phyloP scores from a whole-genome alignment of 108 stramenopile species.

The Asterionellopsis glacialis region DNA sequence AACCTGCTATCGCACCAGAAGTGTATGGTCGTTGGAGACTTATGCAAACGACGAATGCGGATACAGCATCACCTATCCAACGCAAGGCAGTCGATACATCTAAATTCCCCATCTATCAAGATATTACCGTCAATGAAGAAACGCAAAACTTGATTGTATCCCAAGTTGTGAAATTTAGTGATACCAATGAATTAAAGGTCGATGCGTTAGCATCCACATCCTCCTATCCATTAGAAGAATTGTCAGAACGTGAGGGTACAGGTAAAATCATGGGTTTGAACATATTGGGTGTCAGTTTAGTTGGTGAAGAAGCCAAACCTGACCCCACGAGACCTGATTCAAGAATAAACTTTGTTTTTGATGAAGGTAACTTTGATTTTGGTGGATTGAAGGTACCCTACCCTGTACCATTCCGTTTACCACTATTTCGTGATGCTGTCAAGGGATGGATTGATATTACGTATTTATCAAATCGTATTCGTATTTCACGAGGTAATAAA shows the following conservation, averaged over 20 bases:
- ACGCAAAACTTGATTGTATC: conserved; percentile 45
- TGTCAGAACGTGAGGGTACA: conserved; percentile 63
- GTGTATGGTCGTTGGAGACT: conserved; percentile 78
- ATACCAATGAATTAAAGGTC: conserved; percentile 49
- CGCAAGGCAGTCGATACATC: conserved; percentile 78
- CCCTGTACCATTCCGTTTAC: conserved; percentile 79
- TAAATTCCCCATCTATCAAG: conserved; percentile 79
- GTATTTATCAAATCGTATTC: conserved; percentile 72
- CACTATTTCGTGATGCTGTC: conserved; percentile 75
- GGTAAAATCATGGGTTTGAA: conserved; percentile 75
- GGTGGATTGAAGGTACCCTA: conserved; percentile 56
- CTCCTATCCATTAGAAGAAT: conserved; percentile 72
- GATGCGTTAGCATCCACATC: conserved; percentile 78
- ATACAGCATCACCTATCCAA: conserved; percentile 80
- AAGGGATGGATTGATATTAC: conserved; percentile 90
- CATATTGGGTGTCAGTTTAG: conserved; percentile 67
- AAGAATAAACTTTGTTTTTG: conserved; percentile 79
- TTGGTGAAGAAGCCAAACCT: conserved; percentile 71
- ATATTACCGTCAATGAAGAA: conserved; percentile 41
- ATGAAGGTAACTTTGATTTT: conserved; percentile 77
- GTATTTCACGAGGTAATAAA: conserved; percentile 82
- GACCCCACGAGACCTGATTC: conserved; percentile 67
- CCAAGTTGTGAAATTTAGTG: conserved; percentile 79
- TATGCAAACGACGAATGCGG: conserved; percentile 75
- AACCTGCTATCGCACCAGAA: conserved; percentile 63